These are phyloP conservation scores for Cunninghamia lanceolata DNA, from an alignment of 75 land plant species.

Conservation along the genomic window DNA sequence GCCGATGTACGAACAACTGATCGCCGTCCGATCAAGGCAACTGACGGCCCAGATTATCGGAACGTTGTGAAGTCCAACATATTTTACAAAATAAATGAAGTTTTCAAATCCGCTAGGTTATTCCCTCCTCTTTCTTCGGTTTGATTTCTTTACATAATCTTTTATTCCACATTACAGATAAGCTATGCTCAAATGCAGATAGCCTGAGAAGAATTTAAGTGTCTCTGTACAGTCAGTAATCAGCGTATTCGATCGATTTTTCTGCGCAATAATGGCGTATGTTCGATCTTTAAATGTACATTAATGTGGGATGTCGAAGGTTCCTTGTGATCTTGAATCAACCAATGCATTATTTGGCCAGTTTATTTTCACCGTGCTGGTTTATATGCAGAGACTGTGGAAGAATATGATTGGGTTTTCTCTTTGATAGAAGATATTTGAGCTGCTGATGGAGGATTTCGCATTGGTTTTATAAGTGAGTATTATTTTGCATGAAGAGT, in stretches of 20 bases:
- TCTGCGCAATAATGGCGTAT: not conserved
- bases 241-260: not conserved
- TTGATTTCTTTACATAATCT: not conserved
- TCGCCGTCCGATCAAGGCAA: not conserved
- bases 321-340: not conserved
- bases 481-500: not conserved
- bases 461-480: not conserved
- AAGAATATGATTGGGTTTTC: not conserved
- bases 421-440: not conserved
- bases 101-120: not conserved
- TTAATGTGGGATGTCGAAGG: not conserved
- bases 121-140: not conserved
- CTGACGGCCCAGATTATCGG: not conserved
- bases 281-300: not conserved
- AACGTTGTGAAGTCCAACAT: slow-evolving; percentile 2
- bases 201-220: not conserved
- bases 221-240: not conserved
- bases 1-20: not conserved
- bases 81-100: not conserved
- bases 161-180: too few species aligned
- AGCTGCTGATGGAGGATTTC: not conserved
- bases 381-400: not conserved
- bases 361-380: not conserved
- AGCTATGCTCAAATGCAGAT: too few species aligned
- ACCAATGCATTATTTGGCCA: not conserved